Evolutionary conservation across 2,329 filamentous ascomycete species (phyloP), one percentile per base, ranked within the genome.

Genomic region (Boeremia lycopersici): DNA sequence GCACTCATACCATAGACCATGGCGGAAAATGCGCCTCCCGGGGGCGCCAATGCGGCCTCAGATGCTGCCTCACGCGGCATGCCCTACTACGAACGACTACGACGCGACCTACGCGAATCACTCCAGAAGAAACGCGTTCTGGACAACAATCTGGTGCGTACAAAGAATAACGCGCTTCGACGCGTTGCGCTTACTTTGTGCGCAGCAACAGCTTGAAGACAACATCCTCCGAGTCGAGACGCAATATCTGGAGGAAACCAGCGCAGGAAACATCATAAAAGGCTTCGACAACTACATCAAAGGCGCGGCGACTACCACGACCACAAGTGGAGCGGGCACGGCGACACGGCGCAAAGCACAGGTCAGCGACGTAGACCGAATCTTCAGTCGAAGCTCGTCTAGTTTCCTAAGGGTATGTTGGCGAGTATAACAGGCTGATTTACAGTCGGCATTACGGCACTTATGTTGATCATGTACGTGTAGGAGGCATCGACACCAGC

Each of bases 241-340:
- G 53, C 84, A 88, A 15, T 99, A 99, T 74, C 86, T 99, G 46
- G 93, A 98, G 74, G 91, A 91, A 68, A 88, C 87, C 12, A 86
- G 82, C 65, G 84, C 85, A 17, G 95, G 95, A 39, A 99, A 99
- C 78, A 98, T 99, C 72, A 93, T 99, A 74, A 92, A 90, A 43
- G 95, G 95, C 19, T 99, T 99, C 75, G 95, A 99, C 75, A 96
- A 92, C 73, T 99, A 98, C 78, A 96, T 96, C 81, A 99, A 99
- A 76, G 93, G 91, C 49, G 70, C 85, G 8, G 84, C 86, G n/a
- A 80, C 82, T 1, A 82, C 86, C 10, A 81, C 85, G 62, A 81
- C 78, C 3, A 70, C 74, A 5, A 67, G 71, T 48, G 76, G 75
- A 26, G 65, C 66, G 40, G 76, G 71, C 51, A 75, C 69, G 31